phyloP scores from a whole-genome alignment of 495 filamentous ascomycete species.

The Penicillium egyptiacum region DNA sequence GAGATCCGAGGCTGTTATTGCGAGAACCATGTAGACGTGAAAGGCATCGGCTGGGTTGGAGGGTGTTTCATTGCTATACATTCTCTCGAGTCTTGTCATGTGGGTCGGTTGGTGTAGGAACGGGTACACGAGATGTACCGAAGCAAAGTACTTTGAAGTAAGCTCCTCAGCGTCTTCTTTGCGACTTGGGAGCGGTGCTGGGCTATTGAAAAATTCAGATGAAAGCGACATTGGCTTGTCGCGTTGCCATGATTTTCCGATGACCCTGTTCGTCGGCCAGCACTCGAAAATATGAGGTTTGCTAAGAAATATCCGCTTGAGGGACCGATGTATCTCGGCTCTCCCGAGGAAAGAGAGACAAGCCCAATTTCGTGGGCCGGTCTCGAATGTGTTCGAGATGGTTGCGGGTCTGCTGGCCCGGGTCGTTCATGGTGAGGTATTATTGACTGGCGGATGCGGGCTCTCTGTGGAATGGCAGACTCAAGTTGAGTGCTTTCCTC shows the following conservation, averaged over 20 bases:
- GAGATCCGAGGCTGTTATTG: constrained; percentile 44
- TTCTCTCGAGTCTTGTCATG: constrained; percentile 30
- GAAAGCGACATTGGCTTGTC: constrained; percentile 23
- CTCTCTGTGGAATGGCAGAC: neutral
- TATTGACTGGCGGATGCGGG: neutral
- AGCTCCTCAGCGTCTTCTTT: constrained; percentile 39
- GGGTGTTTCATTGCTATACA: constrained; percentile 26
- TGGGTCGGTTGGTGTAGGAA: constrained; percentile 46
- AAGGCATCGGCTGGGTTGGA: constrained; percentile 28
- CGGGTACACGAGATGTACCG: constrained; percentile 43
- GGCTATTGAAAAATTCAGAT: constrained; percentile 37
- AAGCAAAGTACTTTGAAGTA: constrained; percentile 43
- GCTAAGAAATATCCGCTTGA: constrained; percentile 46
- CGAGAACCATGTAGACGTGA: constrained; percentile 49
- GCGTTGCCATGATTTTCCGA: neutral
- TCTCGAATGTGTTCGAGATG: constrained; percentile 19
- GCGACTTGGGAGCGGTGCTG: constrained; percentile 34
- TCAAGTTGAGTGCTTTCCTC: constrained; percentile 1
- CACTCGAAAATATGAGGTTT: constrained; percentile 41
- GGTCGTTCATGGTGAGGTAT: constrained; percentile 11
- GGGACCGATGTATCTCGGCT: constrained; percentile 42
- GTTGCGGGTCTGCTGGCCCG: constrained; percentile 1
- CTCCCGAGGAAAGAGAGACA: constrained; percentile 36
- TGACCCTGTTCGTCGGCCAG: constrained; percentile 30
- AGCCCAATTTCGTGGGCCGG: constrained; percentile 43